phyloP scores from a whole-genome alignment of 257 asterid genomes.

The Petrea volubilis region DNA sequence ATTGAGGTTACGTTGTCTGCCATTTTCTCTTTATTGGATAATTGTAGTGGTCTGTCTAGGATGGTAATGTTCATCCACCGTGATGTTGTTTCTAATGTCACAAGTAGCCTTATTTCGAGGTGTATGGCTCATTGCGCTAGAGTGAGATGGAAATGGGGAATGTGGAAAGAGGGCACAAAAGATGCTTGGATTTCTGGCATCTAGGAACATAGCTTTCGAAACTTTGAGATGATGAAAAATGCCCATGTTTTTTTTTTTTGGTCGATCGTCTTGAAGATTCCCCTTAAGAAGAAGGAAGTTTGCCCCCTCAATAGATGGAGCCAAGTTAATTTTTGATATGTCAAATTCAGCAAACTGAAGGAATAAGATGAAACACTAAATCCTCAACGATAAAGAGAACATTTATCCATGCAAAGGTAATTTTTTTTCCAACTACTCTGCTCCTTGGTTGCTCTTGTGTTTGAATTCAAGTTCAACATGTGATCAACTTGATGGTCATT shows the following conservation, averaged over 20 bases:
- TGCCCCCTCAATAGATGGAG: background rate
- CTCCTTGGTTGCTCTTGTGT: background rate
- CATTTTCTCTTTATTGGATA: slow-evolving; percentile 50
- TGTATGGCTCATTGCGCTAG: slow-evolving; percentile 47
- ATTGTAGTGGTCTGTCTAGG: slow-evolving; percentile 43
- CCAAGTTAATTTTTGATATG: background rate
- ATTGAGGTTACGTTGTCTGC: slow-evolving; percentile 51
- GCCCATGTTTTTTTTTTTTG: background rate
- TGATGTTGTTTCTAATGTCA: slow-evolving; percentile 59
- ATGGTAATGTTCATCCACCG: slow-evolving; percentile 57
- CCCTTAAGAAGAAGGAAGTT: background rate
- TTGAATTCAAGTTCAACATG: background rate
- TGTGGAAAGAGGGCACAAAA: slow-evolving; percentile 73
- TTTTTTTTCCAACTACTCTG: background rate
- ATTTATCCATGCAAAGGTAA: background rate
- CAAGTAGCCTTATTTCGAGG: slow-evolving; percentile 53
- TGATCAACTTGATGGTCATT: slow-evolving; percentile 2
- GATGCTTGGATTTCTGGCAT: slow-evolving; percentile 61
- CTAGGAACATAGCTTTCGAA: slow-evolving; percentile 15
- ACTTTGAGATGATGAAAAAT: background rate
- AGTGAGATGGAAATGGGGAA: slow-evolving; percentile 84
- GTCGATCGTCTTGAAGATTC: background rate
- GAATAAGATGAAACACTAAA: background rate
- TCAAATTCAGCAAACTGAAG: background rate
- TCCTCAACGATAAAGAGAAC: background rate